These are phyloP conservation scores for Daldinia loculata DNA, from an alignment of 495 filamentous ascomycete species.

Conservation along the genomic window DNA sequence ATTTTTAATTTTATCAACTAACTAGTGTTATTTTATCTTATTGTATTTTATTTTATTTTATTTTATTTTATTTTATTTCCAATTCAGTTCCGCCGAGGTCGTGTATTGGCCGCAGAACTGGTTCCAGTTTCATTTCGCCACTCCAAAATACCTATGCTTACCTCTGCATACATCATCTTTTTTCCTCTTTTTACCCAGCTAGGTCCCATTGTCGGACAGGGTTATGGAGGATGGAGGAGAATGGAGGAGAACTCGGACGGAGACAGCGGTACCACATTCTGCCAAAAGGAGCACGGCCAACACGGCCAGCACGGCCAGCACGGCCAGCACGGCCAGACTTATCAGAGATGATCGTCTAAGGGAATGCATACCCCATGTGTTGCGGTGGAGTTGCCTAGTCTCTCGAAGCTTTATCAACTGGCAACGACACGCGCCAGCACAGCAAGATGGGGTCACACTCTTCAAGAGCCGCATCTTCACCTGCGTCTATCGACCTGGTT, in stretches of 20 bases:
- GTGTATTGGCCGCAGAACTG: conserved; percentile 54
- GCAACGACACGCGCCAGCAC: conserved; percentile 89
- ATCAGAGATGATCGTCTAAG: conserved; percentile 59
- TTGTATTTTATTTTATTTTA: conserved; percentile 5
- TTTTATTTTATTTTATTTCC: conserved; percentile 19
- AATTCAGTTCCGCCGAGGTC: conserved; percentile 45
- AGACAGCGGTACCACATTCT: conserved; percentile 54
- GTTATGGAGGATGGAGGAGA: conserved; percentile 45
- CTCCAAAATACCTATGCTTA: conserved; percentile 51
- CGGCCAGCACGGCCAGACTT: conserved; percentile 50
- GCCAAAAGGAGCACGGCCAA: conserved; percentile 49
- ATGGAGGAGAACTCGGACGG: conserved; percentile 44
- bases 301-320: conserved; percentile 35
- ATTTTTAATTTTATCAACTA: not conserved
- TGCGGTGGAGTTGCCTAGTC: conserved; percentile 69
- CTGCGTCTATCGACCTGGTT: conserved; percentile 62
- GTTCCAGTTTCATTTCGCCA: conserved; percentile 57
- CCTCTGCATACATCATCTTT: conserved; percentile 51
- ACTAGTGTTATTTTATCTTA: conserved; percentile 11
- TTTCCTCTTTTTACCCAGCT: conserved; percentile 51
- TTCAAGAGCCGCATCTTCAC: conserved; percentile 69
- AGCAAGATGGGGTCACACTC: conserved; percentile 76
- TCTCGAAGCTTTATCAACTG: conserved; percentile 74
- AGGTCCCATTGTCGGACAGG: conserved; percentile 50
- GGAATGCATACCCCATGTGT: conserved; percentile 59